Percentiles rank a stretch among this genome's conserved stretches.
phyloP scores from a whole-genome alignment of 2,329 filamentous ascomycete genomes.

The Pezicula carpinea region DNA sequence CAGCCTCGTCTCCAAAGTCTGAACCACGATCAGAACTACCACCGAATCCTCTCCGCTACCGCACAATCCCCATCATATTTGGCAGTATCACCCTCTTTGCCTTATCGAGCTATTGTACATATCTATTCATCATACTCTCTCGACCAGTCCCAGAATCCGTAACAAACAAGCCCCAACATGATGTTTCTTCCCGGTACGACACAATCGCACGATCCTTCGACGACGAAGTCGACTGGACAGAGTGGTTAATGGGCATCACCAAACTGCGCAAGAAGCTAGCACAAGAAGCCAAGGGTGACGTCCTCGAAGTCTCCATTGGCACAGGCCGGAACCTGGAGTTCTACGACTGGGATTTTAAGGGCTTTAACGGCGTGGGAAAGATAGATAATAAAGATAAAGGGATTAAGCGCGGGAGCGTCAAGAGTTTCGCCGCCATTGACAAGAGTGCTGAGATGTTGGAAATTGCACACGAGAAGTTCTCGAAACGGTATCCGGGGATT shows the following conservation, averaged over 20 bases:
- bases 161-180: conserved; percentile 15
- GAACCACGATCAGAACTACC: neutral
- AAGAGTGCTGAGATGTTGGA: conserved; percentile 57
- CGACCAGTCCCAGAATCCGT: conserved; percentile 16
- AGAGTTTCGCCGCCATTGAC: conserved; percentile 58
- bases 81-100: conserved; percentile 14
- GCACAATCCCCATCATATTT: conserved; percentile 20
- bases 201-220: conserved; percentile 51
- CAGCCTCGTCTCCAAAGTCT: neutral
- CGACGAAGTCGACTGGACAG: conserved; percentile 50
- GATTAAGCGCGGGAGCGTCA: conserved; percentile 32
- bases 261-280: conserved; percentile 46
- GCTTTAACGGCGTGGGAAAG: conserved; percentile 17
- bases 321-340: conserved; percentile 57
- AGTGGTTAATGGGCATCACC: conserved; percentile 52
- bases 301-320: conserved; percentile 59
- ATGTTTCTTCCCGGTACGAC: conserved; percentile 28
- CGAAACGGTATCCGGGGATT: conserved; percentile 35
- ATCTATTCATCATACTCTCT: conserved; percentile 31
- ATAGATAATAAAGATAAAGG: conserved; percentile 13
- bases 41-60: conserved; percentile 19
- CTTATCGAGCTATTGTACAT: conserved; percentile 20
- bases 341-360: conserved; percentile 48
- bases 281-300: conserved; percentile 45
- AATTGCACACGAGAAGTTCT: conserved; percentile 50